Evolutionary conservation across 1,284 basidiomycete genomes (phyloP), one percentile per base, ranked within the genome.

Genomic region (Ceraceosorus guamensis): DNA sequence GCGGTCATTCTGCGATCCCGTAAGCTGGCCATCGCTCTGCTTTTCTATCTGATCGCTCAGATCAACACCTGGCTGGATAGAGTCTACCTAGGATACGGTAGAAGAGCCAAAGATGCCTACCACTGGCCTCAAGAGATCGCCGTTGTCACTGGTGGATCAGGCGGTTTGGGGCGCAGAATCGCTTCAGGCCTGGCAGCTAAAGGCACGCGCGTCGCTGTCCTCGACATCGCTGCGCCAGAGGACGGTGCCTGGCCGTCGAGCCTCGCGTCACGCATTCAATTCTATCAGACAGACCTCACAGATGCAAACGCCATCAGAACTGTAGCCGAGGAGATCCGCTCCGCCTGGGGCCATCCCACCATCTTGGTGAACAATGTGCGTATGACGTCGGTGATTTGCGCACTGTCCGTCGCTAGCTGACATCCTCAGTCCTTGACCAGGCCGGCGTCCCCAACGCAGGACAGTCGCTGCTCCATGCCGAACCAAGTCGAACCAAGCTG

Each of bases 121-220:
- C 24, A 24, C 24, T 24, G 24, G 24, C 24, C 24, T 24, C 24
- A 24, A 24, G 24, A 69, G 32, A 51, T 69, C 5, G 63, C 66
- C 1, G 66, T 69, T 34, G 62, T 69, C 57, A 63, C 67, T 0
- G 67, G 67, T 14, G 67, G 60, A 33, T 62, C 66, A n/a, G 35
- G 67, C 24, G 67, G 67, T 14, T 66, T 69, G 41, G 59, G 62
- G 30, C 65, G 60, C 13, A 59, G 61, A 33, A 57, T 65, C 1
- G 55, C 49, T 48, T 59, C 54, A 43, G 16, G 60, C 13, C 59
- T 69, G 2, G 55, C 58, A 5, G 47, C 53, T 30, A 61, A 60
- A 31, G 67, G 67, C 2, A 66, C 67, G 8, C 55, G 52, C 5
- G 67, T 68, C 6, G 67, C 62, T 5, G 66, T 63, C 1, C 57